Conservation (phyloP, 441 rosid genomes). For the Adansonia grandidieri region DNA sequence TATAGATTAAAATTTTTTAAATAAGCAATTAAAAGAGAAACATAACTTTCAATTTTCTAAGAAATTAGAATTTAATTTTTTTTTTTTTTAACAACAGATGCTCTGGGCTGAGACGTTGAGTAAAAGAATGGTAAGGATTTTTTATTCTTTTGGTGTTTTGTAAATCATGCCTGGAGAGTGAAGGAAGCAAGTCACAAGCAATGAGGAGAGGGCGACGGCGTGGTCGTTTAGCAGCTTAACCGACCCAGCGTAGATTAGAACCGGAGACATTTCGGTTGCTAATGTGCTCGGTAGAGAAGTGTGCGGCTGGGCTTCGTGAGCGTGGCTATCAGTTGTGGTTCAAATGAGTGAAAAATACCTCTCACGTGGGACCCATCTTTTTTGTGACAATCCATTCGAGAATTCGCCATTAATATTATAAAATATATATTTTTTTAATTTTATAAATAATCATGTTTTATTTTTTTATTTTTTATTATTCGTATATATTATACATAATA, state of each 20-base stretch:
- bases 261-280: neutral
- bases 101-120: neutral
- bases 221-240: constrained; percentile 12
- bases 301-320: constrained; percentile 10
- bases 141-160: neutral
- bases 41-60: neutral
- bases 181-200: constrained; percentile 12
- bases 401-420: no score
- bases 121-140: neutral
- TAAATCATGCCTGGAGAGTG: neutral
- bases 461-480: no score
- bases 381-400: no score
- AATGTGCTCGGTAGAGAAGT: constrained; percentile 29
- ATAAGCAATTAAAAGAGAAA: neutral
- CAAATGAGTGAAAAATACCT: neutral
- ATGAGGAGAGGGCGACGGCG: neutral
- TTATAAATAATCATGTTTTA: no score
- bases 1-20: constrained; percentile 20
- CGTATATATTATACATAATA: no score
- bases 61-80: neutral
- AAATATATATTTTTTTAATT: no score
- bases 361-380: neutral
- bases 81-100: neutral
- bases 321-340: constrained; percentile 32
- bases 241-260: constrained; percentile 32